phyloP scores from a whole-genome alignment of 2,329 filamentous ascomycete genomes.

The Stemphylium vesicarium region DNA sequence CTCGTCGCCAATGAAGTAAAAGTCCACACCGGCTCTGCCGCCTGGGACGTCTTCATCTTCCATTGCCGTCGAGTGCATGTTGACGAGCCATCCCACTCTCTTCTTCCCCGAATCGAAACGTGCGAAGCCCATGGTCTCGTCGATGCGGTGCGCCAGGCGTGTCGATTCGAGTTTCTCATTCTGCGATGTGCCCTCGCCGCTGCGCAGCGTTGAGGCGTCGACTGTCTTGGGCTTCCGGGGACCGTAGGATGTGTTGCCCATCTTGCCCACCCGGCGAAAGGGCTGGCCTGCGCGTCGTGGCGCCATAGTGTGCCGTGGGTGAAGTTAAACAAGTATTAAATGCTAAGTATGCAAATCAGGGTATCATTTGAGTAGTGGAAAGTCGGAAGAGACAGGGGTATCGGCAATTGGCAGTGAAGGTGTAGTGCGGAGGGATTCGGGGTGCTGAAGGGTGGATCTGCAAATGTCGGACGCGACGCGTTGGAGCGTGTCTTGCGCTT shows the following conservation, averaged over 20 bases:
- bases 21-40: conserved; percentile 89
- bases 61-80: conserved; percentile 87
- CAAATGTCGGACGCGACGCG: conserved; percentile 31
- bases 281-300: conserved; percentile 52
- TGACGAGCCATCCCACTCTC: conserved; percentile 90
- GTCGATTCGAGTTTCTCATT: conserved; percentile 92
- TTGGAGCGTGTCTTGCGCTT: conserved; percentile 26
- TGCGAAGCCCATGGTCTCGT: conserved; percentile 92
- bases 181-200: conserved; percentile 84
- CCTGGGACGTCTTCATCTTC: conserved; percentile 83
- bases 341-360: conserved; percentile 31
- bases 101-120: conserved; percentile 88
- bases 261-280: conserved; percentile 53
- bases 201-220: conserved; percentile 73
- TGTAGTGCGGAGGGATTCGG: conserved; percentile 16
- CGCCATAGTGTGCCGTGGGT: conserved; percentile 48
- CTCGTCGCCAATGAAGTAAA: conserved; percentile 83
- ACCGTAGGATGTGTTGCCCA: conserved; percentile 53
- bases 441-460: conserved; percentile 15
- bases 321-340: conserved; percentile 31
- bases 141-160: conserved; percentile 83
- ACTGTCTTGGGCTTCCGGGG: conserved; percentile 75
- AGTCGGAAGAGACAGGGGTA: conserved; percentile 21
- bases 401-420: conserved; percentile 19
- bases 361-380: conserved; percentile 41